Base-by-base conservation (phyloP, 495 filamentous ascomycete genomes). In the Tuber microsphaerosporum region DNA sequence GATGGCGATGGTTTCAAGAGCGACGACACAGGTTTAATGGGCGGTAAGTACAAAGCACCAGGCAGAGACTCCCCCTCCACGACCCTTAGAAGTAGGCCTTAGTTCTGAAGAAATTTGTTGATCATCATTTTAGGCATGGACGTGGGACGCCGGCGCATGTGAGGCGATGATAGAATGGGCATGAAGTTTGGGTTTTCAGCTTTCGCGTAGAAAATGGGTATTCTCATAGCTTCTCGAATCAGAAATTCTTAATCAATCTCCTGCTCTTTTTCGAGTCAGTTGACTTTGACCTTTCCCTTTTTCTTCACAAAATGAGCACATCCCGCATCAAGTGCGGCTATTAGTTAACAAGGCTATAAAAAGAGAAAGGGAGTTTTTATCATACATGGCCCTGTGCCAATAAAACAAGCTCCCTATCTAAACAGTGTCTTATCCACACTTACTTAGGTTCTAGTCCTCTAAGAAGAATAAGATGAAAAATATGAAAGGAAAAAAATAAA, bases 1-100 rank as follows among this genome's bases (percentile, higher is more conserved):
- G 91, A 92, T 22, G 87, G 88, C 6, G 93, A 94, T 12, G 92
- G 92, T 4, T 93, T 92, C 83, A 89, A 86, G 75, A 73, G 75
- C 1, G 81, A 82, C 34, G 79, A 80, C 46, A 74, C 56, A 34
- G 26, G 56, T 65, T 19, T 65, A 34, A 65, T 65, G 26, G 16
- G 56, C 5, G 56, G 56, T 65, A 65, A 31, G 56, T 65, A 65
- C 31, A 31, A 17, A 10, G 37, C 69, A 34, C 69, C 12, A 43
- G 56, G 17, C 12, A 31, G 56, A 19, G 26, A 26, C 31, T 1
- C 12, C 14, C 26, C 17, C 56, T 65, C 2, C 56, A 65, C 1
- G 4, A 6, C 6, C 26, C 26, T 17, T 8, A 3, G 56, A 17
- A 34, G 34, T 17, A 3, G 7, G 14, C 26, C 26, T 31, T 65